Conservation (phyloP, 1,139 yeast species). For the Yamadazyma conglobata region DNA sequence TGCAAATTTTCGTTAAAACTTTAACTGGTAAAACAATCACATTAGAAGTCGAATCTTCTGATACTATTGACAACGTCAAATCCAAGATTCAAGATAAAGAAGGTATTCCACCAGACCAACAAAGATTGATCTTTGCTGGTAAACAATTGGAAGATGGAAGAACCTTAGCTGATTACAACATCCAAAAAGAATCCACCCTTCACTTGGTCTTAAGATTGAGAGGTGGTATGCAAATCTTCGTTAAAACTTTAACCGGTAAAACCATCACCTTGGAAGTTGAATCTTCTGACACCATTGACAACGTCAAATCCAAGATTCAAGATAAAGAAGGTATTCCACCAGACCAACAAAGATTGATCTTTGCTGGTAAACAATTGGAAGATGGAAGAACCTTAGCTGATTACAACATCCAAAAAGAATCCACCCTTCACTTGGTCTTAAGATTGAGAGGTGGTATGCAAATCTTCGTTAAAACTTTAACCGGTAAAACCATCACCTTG, state of each 20-base stretch:
- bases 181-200: slow-evolving; percentile 57
- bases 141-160: slow-evolving; percentile 68
- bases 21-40: slow-evolving; percentile 85
- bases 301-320: slow-evolving; percentile 53
- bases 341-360: slow-evolving; percentile 54
- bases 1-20: slow-evolving; percentile 96
- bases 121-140: slow-evolving; percentile 56
- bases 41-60: slow-evolving; percentile 65
- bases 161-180: slow-evolving; percentile 49
- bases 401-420: slow-evolving; percentile 34
- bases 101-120: slow-evolving; percentile 53
- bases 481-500: slow-evolving; percentile 77
- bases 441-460: slow-evolving; percentile 99
- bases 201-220: slow-evolving; percentile 95
- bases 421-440: slow-evolving; percentile 87
- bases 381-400: slow-evolving; percentile 66
- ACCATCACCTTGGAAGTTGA: slow-evolving; percentile 71
- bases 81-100: slow-evolving; percentile 53
- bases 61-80: slow-evolving; percentile 65
- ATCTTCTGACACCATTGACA: slow-evolving; percentile 71
- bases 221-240: slow-evolving; percentile 84
- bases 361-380: slow-evolving; percentile 61
- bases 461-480: slow-evolving; percentile 96
- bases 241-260: slow-evolving; percentile 92
- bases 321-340: slow-evolving; percentile 54